Evolutionary conservation across 345 rosid species (phyloP), one percentile per base, ranked within the genome.

Genomic region (Eutrema heterophyllum): DNA sequence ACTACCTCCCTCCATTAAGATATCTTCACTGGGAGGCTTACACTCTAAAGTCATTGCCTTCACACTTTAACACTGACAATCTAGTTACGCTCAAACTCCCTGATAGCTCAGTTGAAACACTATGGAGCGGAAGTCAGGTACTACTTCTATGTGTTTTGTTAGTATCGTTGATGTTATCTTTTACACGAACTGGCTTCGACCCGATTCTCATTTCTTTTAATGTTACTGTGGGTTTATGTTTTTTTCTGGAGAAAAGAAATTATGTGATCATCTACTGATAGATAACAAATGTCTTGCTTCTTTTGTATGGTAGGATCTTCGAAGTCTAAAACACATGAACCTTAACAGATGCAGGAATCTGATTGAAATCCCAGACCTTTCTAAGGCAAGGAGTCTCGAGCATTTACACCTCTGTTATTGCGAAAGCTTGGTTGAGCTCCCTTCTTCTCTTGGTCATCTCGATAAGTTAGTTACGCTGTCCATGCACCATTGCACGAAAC

Each of bases 21-120:
- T 72, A 45, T 64, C 77, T 72, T 72, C 64, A 44, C 39, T 64
- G 66, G 78, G 66, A 73, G 32, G 78, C 66, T 33, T 73, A 73
- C 66, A 15, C 58, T 36, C 41, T 15, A 0, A 66, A 36, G 11
- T 66, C 53, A 18, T 48, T 74, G 61, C 72, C 78, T 56, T 67
- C 67, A 15, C 48, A 8, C 35, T 66, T 66, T 35, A 54, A 64
- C 14, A 73, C 70, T 56, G 45, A 33, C 0, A 2, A 64, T 65
- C 49, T 73, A 15, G 78, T 73, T 65, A 43, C 65, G 39, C 64
- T 73, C 21, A 73, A 33, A 14, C 66, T 73, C 40, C 56, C 71
- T 33, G 41, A 46, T 45, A 55, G 71, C 30, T 65, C 71, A 38
- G 14, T 66, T 48, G 53, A 74, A 57, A 74, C 44, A 57, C 16